Conservation (phyloP, 768 basidiomycete genomes). For the Plicaturopsis crispa region DNA sequence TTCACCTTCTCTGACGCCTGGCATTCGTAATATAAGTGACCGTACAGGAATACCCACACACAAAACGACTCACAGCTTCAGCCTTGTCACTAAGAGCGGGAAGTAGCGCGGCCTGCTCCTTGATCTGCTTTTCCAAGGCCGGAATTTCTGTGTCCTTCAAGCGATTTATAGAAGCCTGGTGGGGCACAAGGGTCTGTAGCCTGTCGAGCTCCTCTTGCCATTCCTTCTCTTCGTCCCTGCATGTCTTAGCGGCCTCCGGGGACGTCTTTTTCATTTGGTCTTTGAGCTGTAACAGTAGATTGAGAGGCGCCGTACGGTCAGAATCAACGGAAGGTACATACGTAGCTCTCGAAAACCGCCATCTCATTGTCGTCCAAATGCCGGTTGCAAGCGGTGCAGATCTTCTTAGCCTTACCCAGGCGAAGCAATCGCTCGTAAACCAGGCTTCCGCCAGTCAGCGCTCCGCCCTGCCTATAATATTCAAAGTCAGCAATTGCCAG, state of each 20-base stretch:
- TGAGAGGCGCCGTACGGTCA: conserved; percentile 1
- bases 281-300: conserved; percentile 45
- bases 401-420: conserved; percentile 52
- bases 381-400: conserved; percentile 75
- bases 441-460: conserved; percentile 25
- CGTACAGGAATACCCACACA: conserved; percentile 1
- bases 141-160: conserved; percentile 62
- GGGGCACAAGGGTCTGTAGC: conserved; percentile 52
- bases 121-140: conserved; percentile 52
- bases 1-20: conserved; percentile 50
- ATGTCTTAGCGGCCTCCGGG: conserved; percentile 34
- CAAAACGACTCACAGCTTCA: conserved; percentile 45
- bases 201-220: conserved; percentile 57
- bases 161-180: conserved; percentile 45
- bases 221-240: conserved; percentile 37
- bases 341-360: conserved; percentile 63
- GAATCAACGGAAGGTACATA: conserved; percentile 28
- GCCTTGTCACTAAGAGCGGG: conserved; percentile 43
- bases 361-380: conserved; percentile 47
- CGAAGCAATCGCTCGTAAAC: conserved; percentile 51
- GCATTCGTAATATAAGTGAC: conserved; percentile 4
- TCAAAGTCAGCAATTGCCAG: background rate
- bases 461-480: background rate
- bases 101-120: conserved; percentile 45
- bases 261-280: conserved; percentile 52